Conservation (phyloP, 2,329 filamentous ascomycete genomes). For the Neofusicoccum kwambonambiense region DNA sequence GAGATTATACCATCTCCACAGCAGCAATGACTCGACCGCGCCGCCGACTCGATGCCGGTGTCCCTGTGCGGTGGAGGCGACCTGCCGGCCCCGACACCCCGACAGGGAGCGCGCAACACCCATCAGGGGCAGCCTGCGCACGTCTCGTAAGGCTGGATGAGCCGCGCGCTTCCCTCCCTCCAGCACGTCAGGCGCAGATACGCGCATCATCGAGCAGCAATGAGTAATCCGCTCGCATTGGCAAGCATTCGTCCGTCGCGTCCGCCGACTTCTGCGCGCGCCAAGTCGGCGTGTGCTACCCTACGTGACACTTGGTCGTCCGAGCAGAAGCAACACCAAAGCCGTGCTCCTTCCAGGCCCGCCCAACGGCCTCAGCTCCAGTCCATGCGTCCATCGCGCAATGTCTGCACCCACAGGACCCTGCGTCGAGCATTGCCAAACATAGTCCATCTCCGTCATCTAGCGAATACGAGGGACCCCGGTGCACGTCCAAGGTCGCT, state of each 20-base stretch:
- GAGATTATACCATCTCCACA: neutral
- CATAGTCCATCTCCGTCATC: neutral
- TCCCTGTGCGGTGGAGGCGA: no score
- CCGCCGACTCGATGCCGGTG: neutral
- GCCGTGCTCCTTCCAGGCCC: neutral
- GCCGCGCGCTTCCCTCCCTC: conserved; percentile 8
- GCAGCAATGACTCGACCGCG: neutral
- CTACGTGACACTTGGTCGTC: neutral
- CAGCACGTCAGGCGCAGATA: neutral
- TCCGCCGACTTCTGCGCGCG: neutral
- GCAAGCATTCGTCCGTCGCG: neutral
- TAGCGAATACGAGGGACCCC: conserved; percentile 6
- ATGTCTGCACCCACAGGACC: conserved; percentile 1
- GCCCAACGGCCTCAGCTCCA: neutral
- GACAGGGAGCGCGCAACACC: conserved; percentile 5
- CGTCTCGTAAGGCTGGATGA: conserved; percentile 5
- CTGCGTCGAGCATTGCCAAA: conserved; percentile 11
- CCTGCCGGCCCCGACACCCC: neutral
- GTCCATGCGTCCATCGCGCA: neutral
- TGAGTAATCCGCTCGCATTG: neutral
- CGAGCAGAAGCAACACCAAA: neutral
- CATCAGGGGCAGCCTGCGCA: neutral
- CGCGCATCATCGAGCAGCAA: conserved; percentile 2
- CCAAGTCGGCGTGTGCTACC: no score
- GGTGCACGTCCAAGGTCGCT: neutral